A percentile compares a stretch with the other conserved stretches of the same genome.
These are phyloP conservation scores for Camelina hispida DNA, from an alignment of 345 rosid species.

Conservation along the genomic window DNA sequence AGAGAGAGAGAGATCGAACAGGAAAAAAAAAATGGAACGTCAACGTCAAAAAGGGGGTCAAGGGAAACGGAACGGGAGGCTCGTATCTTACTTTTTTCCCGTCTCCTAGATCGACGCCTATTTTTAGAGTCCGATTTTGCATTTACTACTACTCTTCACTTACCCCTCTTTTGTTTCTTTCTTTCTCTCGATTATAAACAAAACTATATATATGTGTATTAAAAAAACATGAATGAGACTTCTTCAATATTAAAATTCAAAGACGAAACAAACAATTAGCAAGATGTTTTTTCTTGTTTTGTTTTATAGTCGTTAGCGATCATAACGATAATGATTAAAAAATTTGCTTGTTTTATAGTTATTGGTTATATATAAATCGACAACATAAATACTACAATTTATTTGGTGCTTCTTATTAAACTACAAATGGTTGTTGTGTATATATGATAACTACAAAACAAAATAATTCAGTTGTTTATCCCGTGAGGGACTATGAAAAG, in stretches of 20 bases:
- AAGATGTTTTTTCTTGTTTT: neutral
- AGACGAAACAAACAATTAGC: neutral
- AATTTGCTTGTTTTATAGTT: neutral
- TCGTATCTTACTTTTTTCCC: constrained; percentile 30
- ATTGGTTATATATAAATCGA: neutral
- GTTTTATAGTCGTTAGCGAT: neutral
- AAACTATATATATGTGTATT: neutral
- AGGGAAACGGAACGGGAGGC: constrained; percentile 48
- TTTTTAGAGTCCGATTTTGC: constrained; percentile 23
- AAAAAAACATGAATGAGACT: neutral
- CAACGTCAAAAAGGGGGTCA: constrained; percentile 39
- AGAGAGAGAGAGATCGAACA: constrained; percentile 36
- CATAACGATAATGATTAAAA: neutral
- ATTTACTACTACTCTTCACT: constrained; percentile 15
- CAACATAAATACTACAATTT: too few relatives aligned
- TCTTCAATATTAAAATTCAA: neutral
- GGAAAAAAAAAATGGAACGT: constrained; percentile 18
- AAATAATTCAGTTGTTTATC: too few relatives aligned
- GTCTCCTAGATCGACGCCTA: constrained; percentile 18
- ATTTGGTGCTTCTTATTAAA: too few relatives aligned
- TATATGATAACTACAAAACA: too few relatives aligned
- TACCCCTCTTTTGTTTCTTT: neutral
- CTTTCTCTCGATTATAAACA: neutral
- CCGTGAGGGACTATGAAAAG: too few relatives aligned
- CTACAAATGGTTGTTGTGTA: too few relatives aligned